These are phyloP conservation scores for Boletus smithii DNA, from an alignment of 1,284 basidiomycete genomes.

Conservation along the genomic window DNA sequence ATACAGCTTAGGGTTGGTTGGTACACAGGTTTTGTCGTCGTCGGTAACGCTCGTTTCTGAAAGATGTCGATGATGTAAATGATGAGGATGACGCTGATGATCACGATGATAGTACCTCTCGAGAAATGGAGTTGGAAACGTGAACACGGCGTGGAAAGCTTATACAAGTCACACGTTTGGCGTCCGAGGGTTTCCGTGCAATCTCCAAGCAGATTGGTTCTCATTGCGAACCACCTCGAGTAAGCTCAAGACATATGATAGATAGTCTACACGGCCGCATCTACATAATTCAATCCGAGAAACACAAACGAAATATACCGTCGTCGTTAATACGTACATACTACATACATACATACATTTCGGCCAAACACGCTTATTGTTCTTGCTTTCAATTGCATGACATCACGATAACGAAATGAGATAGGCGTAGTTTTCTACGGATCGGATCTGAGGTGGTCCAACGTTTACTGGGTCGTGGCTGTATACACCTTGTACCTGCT, in stretches of 20 bases:
- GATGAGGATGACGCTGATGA: slow-evolving; percentile 5
- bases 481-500: slow-evolving; percentile 7
- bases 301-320: slow-evolving; percentile 6
- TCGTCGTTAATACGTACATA: slow-evolving; percentile 13
- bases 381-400: slow-evolving; percentile 1
- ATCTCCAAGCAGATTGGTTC: too few relatives aligned
- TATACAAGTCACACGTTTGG: background rate
- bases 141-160: slow-evolving; percentile 11
- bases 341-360: background rate
- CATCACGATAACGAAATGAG: slow-evolving; percentile 22
- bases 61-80: slow-evolving; percentile 10
- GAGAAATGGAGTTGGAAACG: background rate
- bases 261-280: background rate
- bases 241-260: too few relatives aligned
- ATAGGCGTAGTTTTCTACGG: slow-evolving; percentile 14
- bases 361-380: background rate
- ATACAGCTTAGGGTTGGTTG: slow-evolving; percentile 9
- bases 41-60: background rate
- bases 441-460: slow-evolving; percentile 13
- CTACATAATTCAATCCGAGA: background rate
- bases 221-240: too few relatives aligned
- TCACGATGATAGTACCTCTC: background rate
- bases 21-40: too few relatives aligned
- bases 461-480: slow-evolving; percentile 4
- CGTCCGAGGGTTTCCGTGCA: background rate